These are phyloP conservation scores for Asterochloris sp. DNA, from an alignment of 139 green algal genomes.

Conservation along the genomic window DNA sequence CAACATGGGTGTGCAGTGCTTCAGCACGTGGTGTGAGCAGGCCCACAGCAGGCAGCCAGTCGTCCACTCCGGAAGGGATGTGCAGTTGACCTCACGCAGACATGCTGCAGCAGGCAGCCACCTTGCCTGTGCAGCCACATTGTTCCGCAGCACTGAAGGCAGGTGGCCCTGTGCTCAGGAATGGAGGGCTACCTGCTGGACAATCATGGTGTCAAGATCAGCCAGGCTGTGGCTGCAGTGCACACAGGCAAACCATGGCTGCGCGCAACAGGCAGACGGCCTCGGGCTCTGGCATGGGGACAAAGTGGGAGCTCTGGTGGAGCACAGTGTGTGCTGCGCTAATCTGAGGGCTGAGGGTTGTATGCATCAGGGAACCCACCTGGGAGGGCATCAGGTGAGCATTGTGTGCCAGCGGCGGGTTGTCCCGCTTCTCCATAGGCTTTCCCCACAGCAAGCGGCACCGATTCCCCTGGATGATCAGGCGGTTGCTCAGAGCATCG, in stretches of 20 bases:
- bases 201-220: no score
- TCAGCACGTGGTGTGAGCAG: background rate
- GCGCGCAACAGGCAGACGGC: background rate
- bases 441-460: constrained; percentile 90
- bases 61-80: background rate
- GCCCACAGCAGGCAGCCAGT: background rate
- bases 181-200: no score
- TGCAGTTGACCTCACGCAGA: background rate
- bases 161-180: no score
- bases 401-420: background rate
- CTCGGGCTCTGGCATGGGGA: background rate
- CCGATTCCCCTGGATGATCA: constrained; percentile 81
- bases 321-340: background rate
- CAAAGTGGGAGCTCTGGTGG: background rate
- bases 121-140: no score
- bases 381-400: constrained; percentile 32
- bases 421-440: constrained; percentile 41
- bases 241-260: background rate
- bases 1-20: background rate
- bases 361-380: constrained; percentile 2
- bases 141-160: no score
- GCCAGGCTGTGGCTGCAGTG: no score
- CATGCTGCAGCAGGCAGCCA: no score
- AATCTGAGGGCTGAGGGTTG: background rate
- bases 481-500: constrained; percentile 60